A percentile compares a stretch with the other conserved stretches of the same genome.
phyloP scores from a whole-genome alignment of 257 asterid genomes.

The Linderniella brevidens region DNA sequence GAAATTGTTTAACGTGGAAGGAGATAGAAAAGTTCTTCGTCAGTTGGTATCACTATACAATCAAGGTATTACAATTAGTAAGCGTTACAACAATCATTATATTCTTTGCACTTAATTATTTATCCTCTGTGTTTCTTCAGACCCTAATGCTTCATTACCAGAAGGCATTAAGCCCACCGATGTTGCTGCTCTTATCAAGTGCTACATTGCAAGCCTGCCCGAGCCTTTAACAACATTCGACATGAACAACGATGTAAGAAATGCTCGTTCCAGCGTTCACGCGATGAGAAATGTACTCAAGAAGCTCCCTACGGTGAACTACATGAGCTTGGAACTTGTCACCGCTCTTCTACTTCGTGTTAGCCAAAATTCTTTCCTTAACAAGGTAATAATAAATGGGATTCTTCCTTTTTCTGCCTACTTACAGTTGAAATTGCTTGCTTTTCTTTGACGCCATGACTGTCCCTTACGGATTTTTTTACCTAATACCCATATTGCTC shows the following conservation, averaged over 20 bases:
- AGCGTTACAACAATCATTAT: not conserved
- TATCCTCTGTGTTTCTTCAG: conserved; percentile 17
- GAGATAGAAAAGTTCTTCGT: conserved; percentile 56
- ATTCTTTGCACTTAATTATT: not conserved
- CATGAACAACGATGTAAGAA: conserved; percentile 46
- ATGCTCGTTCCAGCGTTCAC: conserved; percentile 51
- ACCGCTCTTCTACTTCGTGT: conserved; percentile 68
- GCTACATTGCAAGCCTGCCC: conserved; percentile 83
- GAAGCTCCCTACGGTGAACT: conserved; percentile 75
- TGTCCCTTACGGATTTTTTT: not conserved
- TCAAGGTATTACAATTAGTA: conserved; percentile 37
- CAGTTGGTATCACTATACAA: conserved; percentile 61
- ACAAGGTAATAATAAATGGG: conserved; percentile 34
- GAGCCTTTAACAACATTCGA: conserved; percentile 79
- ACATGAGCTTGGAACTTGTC: conserved; percentile 73
- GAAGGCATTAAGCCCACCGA: conserved; percentile 53
- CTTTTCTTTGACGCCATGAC: too few relatives aligned
- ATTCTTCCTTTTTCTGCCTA: not conserved
- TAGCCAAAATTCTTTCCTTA: conserved; percentile 73
- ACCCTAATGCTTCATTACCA: conserved; percentile 54
- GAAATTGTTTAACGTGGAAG: conserved; percentile 68
- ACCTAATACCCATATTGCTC: too few relatives aligned
- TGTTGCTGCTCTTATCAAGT: conserved; percentile 69
- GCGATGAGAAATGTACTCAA: conserved; percentile 59
- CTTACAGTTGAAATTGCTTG: not conserved